These are phyloP conservation scores for Talaromyces pinophilus DNA, from an alignment of 2,329 filamentous ascomycete genomes.

Conservation along the genomic window DNA sequence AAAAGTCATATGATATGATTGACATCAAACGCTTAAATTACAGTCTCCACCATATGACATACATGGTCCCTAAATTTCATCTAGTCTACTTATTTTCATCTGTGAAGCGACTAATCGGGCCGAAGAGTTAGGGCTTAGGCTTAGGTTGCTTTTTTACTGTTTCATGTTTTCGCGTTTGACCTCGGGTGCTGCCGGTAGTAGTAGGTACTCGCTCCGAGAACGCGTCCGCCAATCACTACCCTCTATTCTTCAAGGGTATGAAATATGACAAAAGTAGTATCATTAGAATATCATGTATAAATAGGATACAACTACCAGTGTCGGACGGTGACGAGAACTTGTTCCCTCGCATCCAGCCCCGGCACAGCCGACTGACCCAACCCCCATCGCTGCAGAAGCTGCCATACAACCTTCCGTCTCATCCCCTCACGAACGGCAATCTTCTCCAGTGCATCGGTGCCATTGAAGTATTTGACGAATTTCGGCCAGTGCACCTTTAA, in stretches of 20 bases:
- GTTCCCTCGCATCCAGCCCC: conserved; percentile 38
- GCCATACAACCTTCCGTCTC: conserved; percentile 70
- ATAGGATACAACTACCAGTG: conserved; percentile 62
- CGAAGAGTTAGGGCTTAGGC: conserved; percentile 14
- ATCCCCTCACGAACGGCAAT: conserved; percentile 82
- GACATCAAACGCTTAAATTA: background rate
- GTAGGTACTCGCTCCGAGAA: background rate
- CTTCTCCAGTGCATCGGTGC: conserved; percentile 78
- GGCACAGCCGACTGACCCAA: conserved; percentile 46
- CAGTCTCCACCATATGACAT: conserved; percentile 2
- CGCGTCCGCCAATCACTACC: background rate
- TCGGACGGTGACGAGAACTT: conserved; percentile 61
- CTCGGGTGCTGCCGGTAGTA: conserved; percentile 1
- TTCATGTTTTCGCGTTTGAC: conserved; percentile 2
- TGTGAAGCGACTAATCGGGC: conserved; percentile 3
- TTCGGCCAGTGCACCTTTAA: conserved; percentile 68
- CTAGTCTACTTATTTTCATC: background rate
- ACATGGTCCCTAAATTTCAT: background rate
- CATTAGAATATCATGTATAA: background rate
- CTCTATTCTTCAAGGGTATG: background rate
- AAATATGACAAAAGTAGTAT: background rate
- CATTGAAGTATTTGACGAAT: conserved; percentile 86
- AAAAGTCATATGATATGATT: conserved; percentile 1
- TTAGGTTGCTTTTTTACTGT: background rate
- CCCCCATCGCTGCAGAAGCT: conserved; percentile 64